Evolutionary conservation across 768 basidiomycete genomes (phyloP).

Genomic region (Tylopilus plumbeoviolaceoides): DNA sequence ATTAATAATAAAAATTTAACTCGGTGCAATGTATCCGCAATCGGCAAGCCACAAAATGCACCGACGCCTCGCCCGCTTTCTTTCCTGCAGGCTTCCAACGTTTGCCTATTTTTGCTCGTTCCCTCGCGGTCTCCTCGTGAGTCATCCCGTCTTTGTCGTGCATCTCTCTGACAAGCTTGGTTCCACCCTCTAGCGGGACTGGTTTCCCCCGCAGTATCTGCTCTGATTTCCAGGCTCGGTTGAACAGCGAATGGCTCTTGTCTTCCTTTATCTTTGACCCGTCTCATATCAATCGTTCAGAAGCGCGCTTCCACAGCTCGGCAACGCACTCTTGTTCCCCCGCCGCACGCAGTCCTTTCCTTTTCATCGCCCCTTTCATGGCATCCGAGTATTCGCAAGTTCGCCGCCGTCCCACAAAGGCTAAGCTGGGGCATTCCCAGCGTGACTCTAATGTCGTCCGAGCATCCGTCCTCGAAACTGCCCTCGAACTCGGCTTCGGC

Average conservation of each 20-base stretch:
- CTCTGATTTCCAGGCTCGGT: slow-evolving; percentile 4
- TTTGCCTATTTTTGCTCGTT: not conserved
- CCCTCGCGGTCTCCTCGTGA: slow-evolving; percentile 9
- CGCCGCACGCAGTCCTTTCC: slow-evolving; percentile 14
- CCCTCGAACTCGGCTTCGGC: slow-evolving; percentile 62
- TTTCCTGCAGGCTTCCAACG: not conserved
- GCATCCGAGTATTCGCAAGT: slow-evolving; percentile 14
- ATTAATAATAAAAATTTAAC: not conserved
- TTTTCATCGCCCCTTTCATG: slow-evolving; percentile 18
- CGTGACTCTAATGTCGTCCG: slow-evolving; percentile 59
- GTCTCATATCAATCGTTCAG: slow-evolving; percentile 11
- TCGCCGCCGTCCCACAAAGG: slow-evolving; percentile 29
- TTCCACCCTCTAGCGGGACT: slow-evolving; percentile 13
- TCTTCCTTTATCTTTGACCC: slow-evolving; percentile 9
- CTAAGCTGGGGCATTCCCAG: slow-evolving; percentile 6
- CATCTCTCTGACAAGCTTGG: not conserved
- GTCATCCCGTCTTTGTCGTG: not conserved
- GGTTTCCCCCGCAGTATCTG: slow-evolving; percentile 12
- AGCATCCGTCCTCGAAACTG: slow-evolving; percentile 72
- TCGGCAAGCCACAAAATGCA: slow-evolving; percentile 2
- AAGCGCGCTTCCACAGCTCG: slow-evolving; percentile 5
- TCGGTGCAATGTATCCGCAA: slow-evolving; percentile 1
- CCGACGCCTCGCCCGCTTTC: not conserved
- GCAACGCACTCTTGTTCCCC: not conserved
- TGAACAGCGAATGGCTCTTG: slow-evolving; percentile 24